Evolutionary conservation across 805 yeast species (phyloP).

Genomic region (Myxozyma neglecta): DNA sequence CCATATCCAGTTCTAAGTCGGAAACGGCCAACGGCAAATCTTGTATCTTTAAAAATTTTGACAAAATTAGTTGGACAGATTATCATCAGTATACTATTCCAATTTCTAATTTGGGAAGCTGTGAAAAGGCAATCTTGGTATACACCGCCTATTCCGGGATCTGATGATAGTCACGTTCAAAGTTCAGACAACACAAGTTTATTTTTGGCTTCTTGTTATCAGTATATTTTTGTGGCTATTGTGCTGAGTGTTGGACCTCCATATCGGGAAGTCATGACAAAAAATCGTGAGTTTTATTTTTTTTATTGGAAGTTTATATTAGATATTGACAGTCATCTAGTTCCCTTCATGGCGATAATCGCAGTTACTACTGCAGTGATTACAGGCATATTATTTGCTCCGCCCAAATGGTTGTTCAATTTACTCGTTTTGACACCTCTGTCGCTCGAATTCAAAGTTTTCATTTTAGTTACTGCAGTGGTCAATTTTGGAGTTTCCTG

Average conservation of each 20-base stretch:
- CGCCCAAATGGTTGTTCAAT: conserved; percentile 57
- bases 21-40: conserved; percentile 90
- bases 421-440: conserved; percentile 75
- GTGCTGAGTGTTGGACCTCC: conserved; percentile 93
- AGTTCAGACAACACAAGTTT: conserved; percentile 88
- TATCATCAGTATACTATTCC: conserved; percentile 60
- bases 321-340: conserved; percentile 34
- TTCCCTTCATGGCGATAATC: conserved; percentile 70
- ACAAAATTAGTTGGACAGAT: conserved; percentile 82
- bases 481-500: conserved; percentile 53
- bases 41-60: conserved; percentile 84
- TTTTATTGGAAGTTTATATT: background rate
- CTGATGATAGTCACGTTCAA: conserved; percentile 73
- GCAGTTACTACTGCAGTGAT: conserved; percentile 53
- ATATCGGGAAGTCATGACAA: conserved; percentile 70
- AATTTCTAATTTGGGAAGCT: conserved; percentile 62
- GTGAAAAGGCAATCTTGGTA: conserved; percentile 72
- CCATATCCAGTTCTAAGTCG: conserved; percentile 61
- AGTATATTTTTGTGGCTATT: conserved; percentile 80
- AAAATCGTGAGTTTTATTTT: conserved; percentile 42
- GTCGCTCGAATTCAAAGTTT: conserved; percentile 50
- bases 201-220: conserved; percentile 80
- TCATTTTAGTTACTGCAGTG: conserved; percentile 50
- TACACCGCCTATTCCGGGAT: conserved; percentile 49
- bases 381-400: conserved; percentile 53